These are phyloP conservation scores for Talaromyces piceae DNA, from an alignment of 2,329 filamentous ascomycete genomes.

Conservation along the genomic window DNA sequence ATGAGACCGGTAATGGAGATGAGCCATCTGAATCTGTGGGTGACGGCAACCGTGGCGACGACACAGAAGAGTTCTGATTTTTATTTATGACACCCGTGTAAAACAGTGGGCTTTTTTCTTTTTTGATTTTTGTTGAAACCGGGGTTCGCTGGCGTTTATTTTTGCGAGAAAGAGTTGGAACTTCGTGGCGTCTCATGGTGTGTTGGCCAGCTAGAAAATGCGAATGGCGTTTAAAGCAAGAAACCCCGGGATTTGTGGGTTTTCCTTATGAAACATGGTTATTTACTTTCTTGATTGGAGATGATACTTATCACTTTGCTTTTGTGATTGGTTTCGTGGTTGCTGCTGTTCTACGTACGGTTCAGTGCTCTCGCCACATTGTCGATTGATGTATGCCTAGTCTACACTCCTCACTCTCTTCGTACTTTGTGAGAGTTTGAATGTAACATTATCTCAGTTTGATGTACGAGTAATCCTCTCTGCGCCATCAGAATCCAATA, in stretches of 20 bases:
- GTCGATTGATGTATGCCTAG: background rate
- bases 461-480: background rate
- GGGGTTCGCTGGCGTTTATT: background rate
- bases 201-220: background rate
- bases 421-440: background rate
- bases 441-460: too few relatives aligned
- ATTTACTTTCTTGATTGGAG: background rate
- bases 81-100: background rate
- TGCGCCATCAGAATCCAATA: too few relatives aligned
- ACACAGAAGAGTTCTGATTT: conserved; percentile 10
- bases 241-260: background rate
- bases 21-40: conserved; percentile 12
- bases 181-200: background rate
- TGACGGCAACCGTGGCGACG: conserved; percentile 5
- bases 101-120: conserved; percentile 5
- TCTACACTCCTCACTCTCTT: background rate
- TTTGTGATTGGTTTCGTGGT: background rate
- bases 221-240: conserved; percentile 1
- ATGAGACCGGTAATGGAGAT: conserved; percentile 21
- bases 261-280: background rate
- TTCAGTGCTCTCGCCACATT: background rate
- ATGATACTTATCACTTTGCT: background rate
- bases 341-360: too few relatives aligned
- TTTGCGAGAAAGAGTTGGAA: background rate
- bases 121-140: background rate